Conservation (phyloP, 139 green algal genomes). For the Mesotaenium endlicherianum region DNA sequence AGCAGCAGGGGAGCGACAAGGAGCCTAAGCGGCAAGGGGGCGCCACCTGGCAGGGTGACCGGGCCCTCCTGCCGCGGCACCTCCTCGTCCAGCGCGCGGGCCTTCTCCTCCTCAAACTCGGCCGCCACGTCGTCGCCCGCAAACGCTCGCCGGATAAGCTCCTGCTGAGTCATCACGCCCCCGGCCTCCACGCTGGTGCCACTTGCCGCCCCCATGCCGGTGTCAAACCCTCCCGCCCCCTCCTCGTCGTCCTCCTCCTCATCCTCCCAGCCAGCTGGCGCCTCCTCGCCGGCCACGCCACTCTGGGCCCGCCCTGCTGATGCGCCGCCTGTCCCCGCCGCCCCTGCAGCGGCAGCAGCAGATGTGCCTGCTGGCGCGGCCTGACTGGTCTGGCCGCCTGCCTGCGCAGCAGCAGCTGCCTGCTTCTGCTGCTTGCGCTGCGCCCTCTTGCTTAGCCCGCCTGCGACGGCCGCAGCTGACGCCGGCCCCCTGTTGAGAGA, state of each 20-base stretch:
- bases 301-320: background rate
- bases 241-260: constrained; percentile 28
- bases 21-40: no score
- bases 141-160: constrained; percentile 71
- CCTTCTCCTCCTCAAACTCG: constrained; percentile 86
- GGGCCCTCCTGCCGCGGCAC: constrained; percentile 63
- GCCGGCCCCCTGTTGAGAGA: no score
- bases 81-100: constrained; percentile 64
- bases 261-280: background rate
- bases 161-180: constrained; percentile 43
- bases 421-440: no score
- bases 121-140: constrained; percentile 87
- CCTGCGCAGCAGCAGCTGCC: no score
- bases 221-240: background rate
- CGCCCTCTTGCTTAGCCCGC: no score
- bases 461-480: background rate
- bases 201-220: background rate
- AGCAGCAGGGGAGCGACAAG: no score
- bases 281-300: constrained; percentile 18
- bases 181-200: background rate
- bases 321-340: background rate
- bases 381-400: no score
- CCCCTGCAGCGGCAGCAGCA: background rate
- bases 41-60: constrained; percentile 23
- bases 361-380: no score